phyloP scores from a whole-genome alignment of 345 rosid species.

The Boechera stricta region DNA sequence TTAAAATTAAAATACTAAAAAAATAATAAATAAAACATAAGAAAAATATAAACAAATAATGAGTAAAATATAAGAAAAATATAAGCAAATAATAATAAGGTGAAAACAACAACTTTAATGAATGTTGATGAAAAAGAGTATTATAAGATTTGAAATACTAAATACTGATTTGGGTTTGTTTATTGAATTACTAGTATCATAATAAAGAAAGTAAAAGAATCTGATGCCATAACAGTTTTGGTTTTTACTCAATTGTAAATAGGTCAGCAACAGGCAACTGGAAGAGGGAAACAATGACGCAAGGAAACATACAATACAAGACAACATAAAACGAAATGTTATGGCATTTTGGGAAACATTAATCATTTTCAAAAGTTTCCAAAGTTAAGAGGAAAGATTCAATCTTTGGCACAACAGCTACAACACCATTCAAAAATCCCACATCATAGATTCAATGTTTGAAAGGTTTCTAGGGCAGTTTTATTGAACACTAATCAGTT shows the following conservation, averaged over 20 bases:
- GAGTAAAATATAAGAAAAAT: too few relatives aligned
- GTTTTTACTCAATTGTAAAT: neutral
- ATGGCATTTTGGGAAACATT: neutral
- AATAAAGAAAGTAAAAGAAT: too few relatives aligned
- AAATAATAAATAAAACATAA: too few relatives aligned
- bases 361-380: neutral
- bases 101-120: too few relatives aligned
- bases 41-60: too few relatives aligned
- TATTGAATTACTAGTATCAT: too few relatives aligned
- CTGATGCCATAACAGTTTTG: neutral
- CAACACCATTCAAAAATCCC: conserved; percentile 13
- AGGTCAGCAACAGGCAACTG: neutral
- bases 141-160: too few relatives aligned
- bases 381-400: neutral
- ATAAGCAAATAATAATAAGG: too few relatives aligned
- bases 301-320: neutral
- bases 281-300: neutral
- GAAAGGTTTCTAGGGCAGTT: neutral
- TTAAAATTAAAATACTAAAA: too few relatives aligned
- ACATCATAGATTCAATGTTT: neutral
- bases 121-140: too few relatives aligned
- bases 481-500: conserved; percentile 57
- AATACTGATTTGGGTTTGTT: too few relatives aligned
- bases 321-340: neutral
- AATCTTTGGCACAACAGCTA: conserved; percentile 5